Conservation (phyloP, 2,329 filamentous ascomycete genomes). For the Penicillium sp. region DNA sequence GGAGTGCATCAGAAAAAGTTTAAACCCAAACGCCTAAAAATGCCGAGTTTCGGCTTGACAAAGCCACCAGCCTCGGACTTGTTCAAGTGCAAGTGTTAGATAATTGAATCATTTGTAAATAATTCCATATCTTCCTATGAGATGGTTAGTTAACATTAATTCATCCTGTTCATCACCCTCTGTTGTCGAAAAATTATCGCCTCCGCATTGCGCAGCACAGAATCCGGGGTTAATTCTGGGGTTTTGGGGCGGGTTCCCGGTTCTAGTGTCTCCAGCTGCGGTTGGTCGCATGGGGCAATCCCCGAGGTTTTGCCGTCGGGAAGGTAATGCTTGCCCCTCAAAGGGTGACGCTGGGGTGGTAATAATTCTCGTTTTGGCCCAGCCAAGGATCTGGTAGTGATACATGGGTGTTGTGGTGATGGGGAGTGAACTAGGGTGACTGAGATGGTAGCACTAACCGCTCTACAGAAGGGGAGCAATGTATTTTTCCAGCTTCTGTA, state of each 20-base stretch:
- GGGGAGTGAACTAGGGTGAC: no score
- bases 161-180: no score
- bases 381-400: neutral
- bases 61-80: neutral
- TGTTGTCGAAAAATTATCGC: no score
- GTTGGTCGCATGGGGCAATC: neutral
- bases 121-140: no score
- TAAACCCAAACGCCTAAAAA: neutral
- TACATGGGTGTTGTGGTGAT: no score
- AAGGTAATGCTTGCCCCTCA: neutral
- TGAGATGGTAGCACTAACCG: no score
- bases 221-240: conserved; percentile 1
- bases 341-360: neutral
- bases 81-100: no score
- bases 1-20: neutral
- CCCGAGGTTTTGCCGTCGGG: conserved; percentile 9
- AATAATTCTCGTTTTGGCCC: neutral
- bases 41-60: neutral
- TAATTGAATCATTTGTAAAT: no score
- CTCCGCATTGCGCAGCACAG: no score
- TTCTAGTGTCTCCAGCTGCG: neutral
- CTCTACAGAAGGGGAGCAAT: no score
- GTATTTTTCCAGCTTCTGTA: no score
- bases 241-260: neutral
- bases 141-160: no score